Base-by-base conservation (phyloP, 257 asterid genomes). In the Solanum pimpinellifolium region DNA sequence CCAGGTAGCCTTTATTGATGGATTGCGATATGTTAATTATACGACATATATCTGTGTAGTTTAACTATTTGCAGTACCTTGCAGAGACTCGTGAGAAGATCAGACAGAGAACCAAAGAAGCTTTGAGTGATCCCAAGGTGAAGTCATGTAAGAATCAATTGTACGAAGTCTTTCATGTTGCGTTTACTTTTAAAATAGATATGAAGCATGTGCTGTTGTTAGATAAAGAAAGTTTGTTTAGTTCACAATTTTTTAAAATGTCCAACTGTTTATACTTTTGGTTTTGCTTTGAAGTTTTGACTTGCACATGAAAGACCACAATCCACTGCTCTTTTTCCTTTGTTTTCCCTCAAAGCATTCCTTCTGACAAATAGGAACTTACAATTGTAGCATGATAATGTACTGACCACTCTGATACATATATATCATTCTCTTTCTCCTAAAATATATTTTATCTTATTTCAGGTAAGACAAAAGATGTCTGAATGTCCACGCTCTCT, bases 71-170 rank as follows among this genome's bases (percentile, higher is more conserved):
- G 29, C 46, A 29, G 46, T 49, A 81, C 85, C 33, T 4, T 90
- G 90, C 93, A 97, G 98, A 93, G 92, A 95, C 98, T 62, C 94
- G 97, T 72, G 93, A 92, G 90, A 94, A 87, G 89, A 97, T 97
- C 92, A 93, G 93, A 21, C 92, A 88, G 85, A 91, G 92, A 83
- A 97, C 99, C 18, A 95, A 84, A 93, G 98, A 97, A 94, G 99
- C 99, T 89, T 88, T 97, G 95, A 90, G 88, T 88, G 96, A 95
- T 70, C 99, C 99, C 97, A 95, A 97, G 99, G 99, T 97, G 98
- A 95, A 97, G 98, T 95, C 98, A 91, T 93, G 98, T 95, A 95
- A 97, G 99, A 92, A 92, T 89, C 94, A 87, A 87, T 85, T 39
- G 85, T 47, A 9, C 5, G 29, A 27, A 18, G 85, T 49, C 44